A percentile compares a stretch with the other conserved stretches of the same genome.
These are phyloP conservation scores for Lactarius quietus DNA, from an alignment of 768 basidiomycete genomes.

Conservation along the genomic window DNA sequence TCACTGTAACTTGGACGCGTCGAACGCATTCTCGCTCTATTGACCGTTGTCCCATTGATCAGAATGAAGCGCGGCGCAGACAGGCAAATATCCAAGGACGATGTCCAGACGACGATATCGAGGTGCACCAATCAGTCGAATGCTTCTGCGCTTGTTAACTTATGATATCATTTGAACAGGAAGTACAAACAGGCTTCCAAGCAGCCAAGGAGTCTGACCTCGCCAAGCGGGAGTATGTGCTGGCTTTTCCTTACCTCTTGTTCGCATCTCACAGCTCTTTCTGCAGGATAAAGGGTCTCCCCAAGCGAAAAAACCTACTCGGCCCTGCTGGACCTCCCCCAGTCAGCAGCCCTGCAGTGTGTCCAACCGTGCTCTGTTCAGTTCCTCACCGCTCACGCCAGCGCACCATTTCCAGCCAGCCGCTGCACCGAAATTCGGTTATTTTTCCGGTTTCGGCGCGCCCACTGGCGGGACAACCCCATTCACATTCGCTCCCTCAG, in stretches of 20 bases:
- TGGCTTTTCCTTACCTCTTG: not conserved
- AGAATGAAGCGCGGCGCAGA: slow-evolving; percentile 75
- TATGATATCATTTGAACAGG: slow-evolving; percentile 33
- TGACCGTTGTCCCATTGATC: slow-evolving; percentile 13
- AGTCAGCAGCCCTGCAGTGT: slow-evolving; percentile 31
- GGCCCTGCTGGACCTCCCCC: slow-evolving; percentile 26
- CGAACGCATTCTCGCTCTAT: not conserved
- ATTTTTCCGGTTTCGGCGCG: slow-evolving; percentile 52
- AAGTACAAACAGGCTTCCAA: slow-evolving; percentile 45
- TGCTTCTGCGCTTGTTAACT: slow-evolving; percentile 1
- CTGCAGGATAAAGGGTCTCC: slow-evolving; percentile 60
- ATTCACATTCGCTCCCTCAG: slow-evolving; percentile 41
- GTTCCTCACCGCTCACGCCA: slow-evolving; percentile 17
- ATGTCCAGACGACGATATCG: slow-evolving; percentile 38
- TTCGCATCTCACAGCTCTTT: not conserved
- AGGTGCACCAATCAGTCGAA: slow-evolving; percentile 27
- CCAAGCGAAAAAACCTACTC: slow-evolving; percentile 42
- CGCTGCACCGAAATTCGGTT: slow-evolving; percentile 44
- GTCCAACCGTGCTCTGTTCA: slow-evolving; percentile 23
- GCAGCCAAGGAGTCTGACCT: slow-evolving; percentile 59
- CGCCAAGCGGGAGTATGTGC: slow-evolving; percentile 53
- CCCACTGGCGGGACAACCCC: slow-evolving; percentile 31
- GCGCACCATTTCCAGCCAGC: not conserved
- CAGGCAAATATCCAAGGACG: slow-evolving; percentile 61
- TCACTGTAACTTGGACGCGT: slow-evolving; percentile 3